A percentile compares a stretch with the other conserved stretches of the same genome.
Conservation (phyloP, 2,329 filamentous ascomycete genomes). For the Venturia effusa region DNA sequence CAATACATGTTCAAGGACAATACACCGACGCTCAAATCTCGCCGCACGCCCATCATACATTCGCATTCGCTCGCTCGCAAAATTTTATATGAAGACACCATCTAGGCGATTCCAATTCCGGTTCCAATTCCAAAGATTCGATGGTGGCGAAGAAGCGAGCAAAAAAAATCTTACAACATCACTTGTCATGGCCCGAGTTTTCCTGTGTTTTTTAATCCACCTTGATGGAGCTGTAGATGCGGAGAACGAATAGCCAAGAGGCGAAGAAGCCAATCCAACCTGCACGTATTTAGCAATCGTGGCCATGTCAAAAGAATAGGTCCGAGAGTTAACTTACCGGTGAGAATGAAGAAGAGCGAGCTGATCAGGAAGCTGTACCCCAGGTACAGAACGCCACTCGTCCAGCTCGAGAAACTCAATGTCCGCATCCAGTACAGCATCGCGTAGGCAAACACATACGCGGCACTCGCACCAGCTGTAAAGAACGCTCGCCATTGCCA, state of each 20-base stretch:
- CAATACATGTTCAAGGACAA: background rate
- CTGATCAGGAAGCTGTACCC: constrained; percentile 86
- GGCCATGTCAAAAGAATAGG: constrained; percentile 12
- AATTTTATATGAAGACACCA: background rate
- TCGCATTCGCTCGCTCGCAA: background rate
- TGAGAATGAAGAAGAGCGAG: constrained; percentile 85
- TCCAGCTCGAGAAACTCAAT: constrained; percentile 72
- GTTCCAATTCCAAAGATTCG: background rate
- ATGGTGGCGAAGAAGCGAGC: background rate
- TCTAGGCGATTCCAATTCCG: background rate
- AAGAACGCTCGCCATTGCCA: constrained; percentile 98
- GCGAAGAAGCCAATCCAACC: constrained; percentile 93
- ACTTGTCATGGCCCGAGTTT: background rate
- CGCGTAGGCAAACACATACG: constrained; percentile 86
- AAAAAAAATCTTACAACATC: background rate
- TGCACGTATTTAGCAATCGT: constrained; percentile 26
- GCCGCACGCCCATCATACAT: background rate
- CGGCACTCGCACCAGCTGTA: constrained; percentile 79
- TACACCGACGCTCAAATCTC: too few relatives aligned
- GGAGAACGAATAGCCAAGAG: constrained; percentile 86
- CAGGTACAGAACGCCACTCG: constrained; percentile 81
- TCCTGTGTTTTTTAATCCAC: constrained; percentile 58
- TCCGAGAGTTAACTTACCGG: constrained; percentile 54
- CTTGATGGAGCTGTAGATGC: constrained; percentile 97
- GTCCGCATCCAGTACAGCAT: constrained; percentile 85